These are phyloP conservation scores for Penicillium angulare DNA, from an alignment of 495 filamentous ascomycete genomes.

Conservation along the genomic window DNA sequence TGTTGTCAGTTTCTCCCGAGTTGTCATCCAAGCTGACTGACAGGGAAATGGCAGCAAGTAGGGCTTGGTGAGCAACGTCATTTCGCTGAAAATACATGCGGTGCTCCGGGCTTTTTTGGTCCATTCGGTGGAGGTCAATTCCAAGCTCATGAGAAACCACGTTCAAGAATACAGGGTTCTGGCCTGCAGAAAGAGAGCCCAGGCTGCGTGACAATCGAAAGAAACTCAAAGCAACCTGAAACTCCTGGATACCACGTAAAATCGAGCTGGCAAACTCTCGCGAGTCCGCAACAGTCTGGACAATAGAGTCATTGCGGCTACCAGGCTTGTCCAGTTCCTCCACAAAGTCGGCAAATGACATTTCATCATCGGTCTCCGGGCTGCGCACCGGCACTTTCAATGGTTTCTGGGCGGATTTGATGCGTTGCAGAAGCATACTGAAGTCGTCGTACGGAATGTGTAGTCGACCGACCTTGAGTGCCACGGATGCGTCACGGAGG, in stretches of 20 bases:
- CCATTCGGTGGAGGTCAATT: constrained; percentile 87
- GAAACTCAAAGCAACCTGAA: constrained; percentile 94
- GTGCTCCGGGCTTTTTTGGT: constrained; percentile 91
- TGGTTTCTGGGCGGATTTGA: constrained; percentile 38
- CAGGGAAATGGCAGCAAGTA: constrained; percentile 87
- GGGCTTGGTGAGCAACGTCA: constrained; percentile 92
- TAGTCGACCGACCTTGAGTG: constrained; percentile 84
- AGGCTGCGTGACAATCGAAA: constrained; percentile 81
- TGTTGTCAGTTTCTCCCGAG: constrained; percentile 74
- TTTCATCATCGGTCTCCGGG: constrained; percentile 48
- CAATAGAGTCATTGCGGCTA: constrained; percentile 69
- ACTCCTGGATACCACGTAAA: constrained; percentile 88
- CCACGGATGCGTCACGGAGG: constrained; percentile 84
- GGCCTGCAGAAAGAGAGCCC: constrained; percentile 60
- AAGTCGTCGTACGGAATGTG: constrained; percentile 91
- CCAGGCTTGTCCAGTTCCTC: constrained; percentile 75
- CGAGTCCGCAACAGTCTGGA: constrained; percentile 86
- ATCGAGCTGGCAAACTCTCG: constrained; percentile 90
- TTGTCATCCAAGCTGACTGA: constrained; percentile 90
- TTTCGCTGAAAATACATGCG: constrained; percentile 97
- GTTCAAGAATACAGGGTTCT: constrained; percentile 71
- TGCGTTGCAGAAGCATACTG: constrained; percentile 53
- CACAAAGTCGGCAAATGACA: constrained; percentile 71
- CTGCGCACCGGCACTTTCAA: constrained; percentile 33
- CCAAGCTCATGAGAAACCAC: constrained; percentile 94